phyloP scores from a whole-genome alignment of 2,329 filamentous ascomycete species.

The Ambrosiella cleistominuta region DNA sequence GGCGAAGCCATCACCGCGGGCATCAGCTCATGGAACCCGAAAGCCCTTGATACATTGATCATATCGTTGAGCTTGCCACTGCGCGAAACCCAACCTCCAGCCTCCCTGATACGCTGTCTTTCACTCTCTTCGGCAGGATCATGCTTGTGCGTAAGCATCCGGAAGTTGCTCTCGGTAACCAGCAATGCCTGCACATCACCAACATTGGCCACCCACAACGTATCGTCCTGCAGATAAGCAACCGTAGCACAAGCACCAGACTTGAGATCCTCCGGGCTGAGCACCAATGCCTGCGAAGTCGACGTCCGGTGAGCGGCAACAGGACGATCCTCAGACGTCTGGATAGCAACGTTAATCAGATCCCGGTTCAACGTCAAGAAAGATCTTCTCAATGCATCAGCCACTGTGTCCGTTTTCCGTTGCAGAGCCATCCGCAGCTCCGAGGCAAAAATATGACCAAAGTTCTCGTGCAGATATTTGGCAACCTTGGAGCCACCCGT shows the following conservation, averaged over 20 bases:
- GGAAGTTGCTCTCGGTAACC: constrained; percentile 71
- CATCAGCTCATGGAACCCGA: constrained; percentile 85
- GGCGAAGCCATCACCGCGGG: constrained; percentile 86
- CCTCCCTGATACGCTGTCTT: constrained; percentile 76
- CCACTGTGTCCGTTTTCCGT: constrained; percentile 52
- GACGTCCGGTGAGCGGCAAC: constrained; percentile 49
- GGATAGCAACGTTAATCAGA: constrained; percentile 66
- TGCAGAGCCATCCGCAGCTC: constrained; percentile 61
- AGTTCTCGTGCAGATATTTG: constrained; percentile 92
- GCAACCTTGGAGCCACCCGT: constrained; percentile 88
- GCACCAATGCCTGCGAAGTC: constrained; percentile 51
- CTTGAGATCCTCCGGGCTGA: constrained; percentile 76
- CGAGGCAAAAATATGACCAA: constrained; percentile 64
- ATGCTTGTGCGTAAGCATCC: constrained; percentile 76
- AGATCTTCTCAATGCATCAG: constrained; percentile 68
- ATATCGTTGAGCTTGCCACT: constrained; percentile 86
- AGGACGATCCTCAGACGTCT: constrained; percentile 59
- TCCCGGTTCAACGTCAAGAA: constrained; percentile 91
- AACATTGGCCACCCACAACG: constrained; percentile 87
- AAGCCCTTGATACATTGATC: constrained; percentile 81
- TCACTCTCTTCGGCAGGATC: constrained; percentile 78
- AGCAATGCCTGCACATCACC: constrained; percentile 92
- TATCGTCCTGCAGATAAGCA: constrained; percentile 72
- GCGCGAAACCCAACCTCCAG: constrained; percentile 86
- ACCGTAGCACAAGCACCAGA: constrained; percentile 87